phyloP scores from a whole-genome alignment of 2,329 filamentous ascomycete species.

The Alternaria consortialis region DNA sequence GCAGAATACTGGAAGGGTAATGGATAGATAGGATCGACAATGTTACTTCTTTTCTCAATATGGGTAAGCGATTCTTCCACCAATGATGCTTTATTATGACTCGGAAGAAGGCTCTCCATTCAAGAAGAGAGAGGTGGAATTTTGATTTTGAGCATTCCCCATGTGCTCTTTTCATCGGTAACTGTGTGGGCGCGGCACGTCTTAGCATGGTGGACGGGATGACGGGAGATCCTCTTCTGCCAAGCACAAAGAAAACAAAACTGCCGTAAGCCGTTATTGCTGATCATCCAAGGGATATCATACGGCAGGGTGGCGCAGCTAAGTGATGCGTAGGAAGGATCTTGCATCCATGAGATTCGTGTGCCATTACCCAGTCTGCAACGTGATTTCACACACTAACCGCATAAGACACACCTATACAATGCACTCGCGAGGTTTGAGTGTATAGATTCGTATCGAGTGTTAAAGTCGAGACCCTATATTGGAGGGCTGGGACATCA shows the following conservation, averaged over 20 bases:
- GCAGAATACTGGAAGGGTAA: not conserved
- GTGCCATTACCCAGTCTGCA: not conserved
- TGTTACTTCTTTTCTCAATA: conserved; percentile 2
- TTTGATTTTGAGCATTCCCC: not conserved
- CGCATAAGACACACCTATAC: not conserved
- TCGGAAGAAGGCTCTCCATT: not conserved
- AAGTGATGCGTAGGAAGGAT: not conserved
- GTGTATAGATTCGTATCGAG: not conserved
- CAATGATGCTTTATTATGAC: not conserved
- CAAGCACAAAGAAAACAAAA: not conserved
- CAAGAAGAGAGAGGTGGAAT: not conserved
- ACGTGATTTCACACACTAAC: not conserved
- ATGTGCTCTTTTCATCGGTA: not conserved
- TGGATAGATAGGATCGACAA: not conserved
- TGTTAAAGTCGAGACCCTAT: not conserved
- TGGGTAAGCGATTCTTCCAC: not conserved
- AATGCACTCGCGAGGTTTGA: not conserved
- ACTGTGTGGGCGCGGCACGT: not conserved
- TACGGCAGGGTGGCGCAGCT: not conserved
- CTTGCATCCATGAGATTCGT: not conserved
- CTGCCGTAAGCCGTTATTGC: not conserved
- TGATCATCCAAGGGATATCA: not conserved
- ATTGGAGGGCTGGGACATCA: not conserved
- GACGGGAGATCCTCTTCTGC: not conserved
- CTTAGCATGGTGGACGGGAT: not conserved